Evolutionary conservation across 176 grass and related monocot species (phyloP).

Genomic region (Poa annua): DNA sequence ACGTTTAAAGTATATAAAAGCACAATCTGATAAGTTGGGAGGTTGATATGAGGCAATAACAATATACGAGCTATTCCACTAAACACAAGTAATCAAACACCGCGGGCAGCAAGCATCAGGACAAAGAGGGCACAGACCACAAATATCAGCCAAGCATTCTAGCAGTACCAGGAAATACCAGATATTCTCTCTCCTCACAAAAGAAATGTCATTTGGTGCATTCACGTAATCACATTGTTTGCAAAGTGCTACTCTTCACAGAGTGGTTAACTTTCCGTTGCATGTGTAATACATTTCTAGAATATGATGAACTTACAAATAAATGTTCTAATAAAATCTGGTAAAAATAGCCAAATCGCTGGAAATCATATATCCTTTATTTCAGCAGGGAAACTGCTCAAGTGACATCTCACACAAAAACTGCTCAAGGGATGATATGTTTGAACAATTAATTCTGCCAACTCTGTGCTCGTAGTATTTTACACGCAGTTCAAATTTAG

Average conservation of each 20-base stretch:
- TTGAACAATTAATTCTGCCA: conserved; percentile 4
- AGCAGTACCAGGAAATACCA: conserved; percentile 12
- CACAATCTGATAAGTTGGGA: not conserved
- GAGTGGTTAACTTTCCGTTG: not conserved
- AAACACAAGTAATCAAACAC: conserved; percentile 16
- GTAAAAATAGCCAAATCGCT: not conserved
- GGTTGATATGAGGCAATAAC: not conserved
- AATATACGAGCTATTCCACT: not conserved
- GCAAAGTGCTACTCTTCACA: not conserved
- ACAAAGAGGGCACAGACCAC: not conserved
- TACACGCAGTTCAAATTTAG: conserved; percentile 19
- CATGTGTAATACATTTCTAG: not conserved
- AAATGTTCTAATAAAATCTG: not conserved
- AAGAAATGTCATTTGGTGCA: conserved; percentile 16
- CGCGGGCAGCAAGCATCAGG: not conserved
- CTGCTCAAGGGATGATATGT: conserved; percentile 1
- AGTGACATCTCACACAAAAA: not conserved
- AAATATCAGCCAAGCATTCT: conserved; percentile 13
- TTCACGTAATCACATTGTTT: not conserved
- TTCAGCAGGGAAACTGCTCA: not conserved
- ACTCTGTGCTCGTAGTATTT: not conserved
- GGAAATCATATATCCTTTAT: not conserved
- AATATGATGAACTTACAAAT: not conserved
- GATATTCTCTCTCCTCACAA: conserved; percentile 17
- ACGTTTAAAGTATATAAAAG: conserved; percentile 7